These are phyloP conservation scores for Aureobasidium zeae DNA, from an alignment of 2,329 filamentous ascomycete genomes.

Conservation along the genomic window DNA sequence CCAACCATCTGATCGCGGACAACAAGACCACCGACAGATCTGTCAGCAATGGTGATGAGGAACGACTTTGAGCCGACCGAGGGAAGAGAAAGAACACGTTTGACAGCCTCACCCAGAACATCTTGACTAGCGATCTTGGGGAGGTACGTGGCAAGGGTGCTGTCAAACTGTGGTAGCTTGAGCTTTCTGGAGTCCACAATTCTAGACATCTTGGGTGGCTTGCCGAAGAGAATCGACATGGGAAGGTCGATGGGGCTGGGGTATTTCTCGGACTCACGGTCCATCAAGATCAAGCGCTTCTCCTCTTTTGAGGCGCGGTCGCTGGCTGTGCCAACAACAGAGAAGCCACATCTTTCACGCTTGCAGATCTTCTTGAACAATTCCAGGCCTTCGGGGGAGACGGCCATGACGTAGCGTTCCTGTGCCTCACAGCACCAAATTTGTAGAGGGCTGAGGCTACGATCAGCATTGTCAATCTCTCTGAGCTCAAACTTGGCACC, in stretches of 20 bases:
- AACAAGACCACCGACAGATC: slow-evolving; percentile 81
- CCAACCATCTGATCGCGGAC: slow-evolving; percentile 92
- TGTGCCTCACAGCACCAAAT: slow-evolving; percentile 98
- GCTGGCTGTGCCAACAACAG: slow-evolving; percentile 72
- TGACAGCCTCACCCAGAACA: slow-evolving; percentile 54
- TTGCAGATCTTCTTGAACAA: slow-evolving; percentile 58
- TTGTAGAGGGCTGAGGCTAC: slow-evolving; percentile 86
- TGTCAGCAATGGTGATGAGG: slow-evolving; percentile 91
- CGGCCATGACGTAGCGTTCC: slow-evolving; percentile 86
- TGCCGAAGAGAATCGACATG: slow-evolving; percentile 81
- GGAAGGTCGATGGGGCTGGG: slow-evolving; percentile 80
- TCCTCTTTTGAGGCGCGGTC: slow-evolving; percentile 52
- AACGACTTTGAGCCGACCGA: slow-evolving; percentile 96
- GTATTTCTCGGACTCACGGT: slow-evolving; percentile 65
- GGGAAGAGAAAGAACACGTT: slow-evolving; percentile 73
- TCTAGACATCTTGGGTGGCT: slow-evolving; percentile 70
- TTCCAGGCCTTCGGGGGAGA: slow-evolving; percentile 72
- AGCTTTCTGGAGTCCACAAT: slow-evolving; percentile 62
- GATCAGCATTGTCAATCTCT: slow-evolving; percentile 82
- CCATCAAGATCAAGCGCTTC: slow-evolving; percentile 67
- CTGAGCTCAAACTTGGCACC: slow-evolving; percentile 91
- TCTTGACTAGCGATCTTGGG: slow-evolving; percentile 36
- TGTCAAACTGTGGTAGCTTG: slow-evolving; percentile 63
- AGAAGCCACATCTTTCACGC: slow-evolving; percentile 85
- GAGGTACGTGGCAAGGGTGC: slow-evolving; percentile 58